phyloP scores from a whole-genome alignment of 116 monocot genomes.

The Cymodocea nodosa region DNA sequence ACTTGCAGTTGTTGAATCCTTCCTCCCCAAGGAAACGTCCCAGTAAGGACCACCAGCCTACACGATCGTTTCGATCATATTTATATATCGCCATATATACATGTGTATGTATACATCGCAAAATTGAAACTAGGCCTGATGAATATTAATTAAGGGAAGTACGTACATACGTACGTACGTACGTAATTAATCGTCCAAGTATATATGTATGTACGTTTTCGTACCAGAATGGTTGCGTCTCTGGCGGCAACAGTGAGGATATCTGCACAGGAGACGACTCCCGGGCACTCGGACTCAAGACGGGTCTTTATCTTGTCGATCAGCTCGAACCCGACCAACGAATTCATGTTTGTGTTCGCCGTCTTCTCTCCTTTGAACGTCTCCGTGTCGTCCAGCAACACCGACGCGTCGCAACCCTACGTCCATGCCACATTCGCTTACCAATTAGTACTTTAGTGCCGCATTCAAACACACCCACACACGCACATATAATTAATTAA shows the following conservation, averaged over 20 bases:
- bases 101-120: too few relatives aligned
- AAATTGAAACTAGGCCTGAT: too few relatives aligned
- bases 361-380: slow-evolving; percentile 54
- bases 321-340: slow-evolving; percentile 59
- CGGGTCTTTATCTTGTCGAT: slow-evolving; percentile 68
- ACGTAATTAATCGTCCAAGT: too few relatives aligned
- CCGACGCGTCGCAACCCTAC: slow-evolving; percentile 90
- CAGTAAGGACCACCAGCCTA: slow-evolving; percentile 67
- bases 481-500: too few relatives aligned
- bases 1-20: slow-evolving; percentile 45
- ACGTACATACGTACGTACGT: too few relatives aligned
- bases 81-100: too few relatives aligned
- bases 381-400: slow-evolving; percentile 74
- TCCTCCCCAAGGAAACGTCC: slow-evolving; percentile 65
- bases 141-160: too few relatives aligned
- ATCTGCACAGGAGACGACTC: slow-evolving; percentile 72
- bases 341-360: slow-evolving; percentile 41
- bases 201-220: neutral
- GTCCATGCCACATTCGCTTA: neutral
- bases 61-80: too few relatives aligned
- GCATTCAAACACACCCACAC: too few relatives aligned
- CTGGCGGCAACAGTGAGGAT: slow-evolving; percentile 66
- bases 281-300: slow-evolving; percentile 70
- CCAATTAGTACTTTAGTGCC: too few relatives aligned
- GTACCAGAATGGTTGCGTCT: slow-evolving; percentile 66